Evolutionary conservation across 2,329 filamentous ascomycete genomes (phyloP), one percentile per base, ranked within the genome.

Genomic region (Mycogone perniciosa): DNA sequence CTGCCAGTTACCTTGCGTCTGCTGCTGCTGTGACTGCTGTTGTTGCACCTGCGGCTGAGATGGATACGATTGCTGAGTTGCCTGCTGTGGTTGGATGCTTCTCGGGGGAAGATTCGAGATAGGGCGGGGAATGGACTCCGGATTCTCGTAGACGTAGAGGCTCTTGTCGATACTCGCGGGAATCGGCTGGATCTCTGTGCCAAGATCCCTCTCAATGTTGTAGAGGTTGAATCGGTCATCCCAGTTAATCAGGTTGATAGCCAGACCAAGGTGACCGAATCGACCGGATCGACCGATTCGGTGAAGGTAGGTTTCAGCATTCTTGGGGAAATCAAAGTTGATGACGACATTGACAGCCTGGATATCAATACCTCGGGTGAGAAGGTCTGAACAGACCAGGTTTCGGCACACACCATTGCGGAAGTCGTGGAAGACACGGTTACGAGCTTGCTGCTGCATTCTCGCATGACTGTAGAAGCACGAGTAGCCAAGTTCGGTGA

Each of bases 241-340:
- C 93, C 93, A 99, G 70, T 95, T 97, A 78, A 99, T 99, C 67
- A 99, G 76, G 72, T 99, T 99, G 67, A 99, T 99, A 57, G 95
- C 95, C 59, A 99, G 77, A 80, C 93, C 93, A 64, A 97, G 80
- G 72, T 99, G 93, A 59, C 93, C 93, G 67, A 96, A 99, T 59
- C 93, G 89, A 59, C 93, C 93, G 46, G 93, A 99, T 66, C 93
- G 89, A 76, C 93, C 93, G 67, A 99, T 99, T 60, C 93, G 89
- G 73, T 99, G 93, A 52, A 99, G 84, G 67, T 99, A 99, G 0
- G 93, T 99, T 73, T 99, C 93, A 11, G 93, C 95, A 64, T 99
- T 99, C 76, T 99, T 99, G 49, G 93, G 93, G 69, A 99, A 99
- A 65, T 99, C 93, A 64, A 99, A 99, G 76, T 99, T 99, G 81